Evolutionary conservation across 2,329 filamentous ascomycete genomes (phyloP).

Genomic region (Fusarium setosum): DNA sequence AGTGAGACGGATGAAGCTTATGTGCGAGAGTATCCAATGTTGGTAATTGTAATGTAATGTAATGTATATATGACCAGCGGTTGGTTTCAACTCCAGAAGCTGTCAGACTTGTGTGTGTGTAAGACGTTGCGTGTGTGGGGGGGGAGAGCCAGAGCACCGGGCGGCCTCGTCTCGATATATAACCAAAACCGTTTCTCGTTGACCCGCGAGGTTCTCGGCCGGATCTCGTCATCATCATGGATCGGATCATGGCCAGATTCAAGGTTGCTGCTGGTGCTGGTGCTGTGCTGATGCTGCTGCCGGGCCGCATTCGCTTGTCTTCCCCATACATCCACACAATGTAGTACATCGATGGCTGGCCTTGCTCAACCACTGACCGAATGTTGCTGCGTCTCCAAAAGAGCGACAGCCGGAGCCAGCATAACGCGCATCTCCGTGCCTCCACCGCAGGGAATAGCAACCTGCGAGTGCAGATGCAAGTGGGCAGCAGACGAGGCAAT

Average conservation of each 20-base stretch:
- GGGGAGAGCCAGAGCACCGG: constrained; percentile 3
- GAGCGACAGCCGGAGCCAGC: neutral
- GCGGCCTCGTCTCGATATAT: constrained; percentile 3
- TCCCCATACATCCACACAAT: neutral
- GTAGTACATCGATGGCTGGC: constrained; percentile 5
- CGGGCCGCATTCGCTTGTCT: constrained; percentile 11
- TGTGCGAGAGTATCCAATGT: too few species aligned
- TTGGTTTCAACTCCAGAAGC: too few species aligned
- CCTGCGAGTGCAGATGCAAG: constrained; percentile 4
- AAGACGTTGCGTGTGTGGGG: constrained; percentile 18
- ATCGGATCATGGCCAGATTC: constrained; percentile 15
- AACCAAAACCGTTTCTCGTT: neutral
- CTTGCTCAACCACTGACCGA: constrained; percentile 26
- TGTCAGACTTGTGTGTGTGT: constrained; percentile 19
- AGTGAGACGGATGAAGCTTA: constrained; percentile 29
- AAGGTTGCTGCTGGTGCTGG: too few species aligned
- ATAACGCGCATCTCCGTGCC: constrained; percentile 1
- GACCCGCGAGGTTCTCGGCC: neutral
- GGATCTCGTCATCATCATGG: constrained; percentile 20
- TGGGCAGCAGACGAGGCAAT: neutral
- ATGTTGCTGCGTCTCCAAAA: constrained; percentile 26
- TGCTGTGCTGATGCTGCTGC: too few species aligned
- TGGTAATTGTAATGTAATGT: too few species aligned
- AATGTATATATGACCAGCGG: too few species aligned
- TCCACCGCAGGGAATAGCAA: neutral